A percentile compares a stretch with the other conserved stretches of the same genome.
These are phyloP conservation scores for Stachybotrys chlorohalonatus DNA, from an alignment of 2,329 filamentous ascomycete genomes.

Conservation along the genomic window DNA sequence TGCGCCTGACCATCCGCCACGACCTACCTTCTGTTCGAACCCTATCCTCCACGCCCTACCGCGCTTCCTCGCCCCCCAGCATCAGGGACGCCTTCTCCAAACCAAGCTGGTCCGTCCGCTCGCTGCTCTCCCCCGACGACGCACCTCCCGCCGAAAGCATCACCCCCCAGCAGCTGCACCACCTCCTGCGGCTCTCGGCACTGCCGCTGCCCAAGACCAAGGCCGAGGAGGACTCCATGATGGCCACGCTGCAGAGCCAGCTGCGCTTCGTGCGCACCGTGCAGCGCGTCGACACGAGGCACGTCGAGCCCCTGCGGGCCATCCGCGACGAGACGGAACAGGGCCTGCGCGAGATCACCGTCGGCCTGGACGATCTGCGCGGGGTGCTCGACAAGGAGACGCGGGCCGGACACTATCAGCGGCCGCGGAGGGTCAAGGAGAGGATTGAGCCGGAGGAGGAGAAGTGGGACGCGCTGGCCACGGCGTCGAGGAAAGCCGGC, in stretches of 20 bases:
- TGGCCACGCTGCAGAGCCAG: slow-evolving; percentile 68
- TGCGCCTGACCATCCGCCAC: slow-evolving; percentile 12
- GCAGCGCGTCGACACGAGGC: slow-evolving; percentile 66
- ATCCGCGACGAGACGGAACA: slow-evolving; percentile 73
- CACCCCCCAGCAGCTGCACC: slow-evolving; percentile 60
- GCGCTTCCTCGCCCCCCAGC: slow-evolving; percentile 7
- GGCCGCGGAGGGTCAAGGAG: slow-evolving; percentile 29
- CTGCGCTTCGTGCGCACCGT: slow-evolving; percentile 86
- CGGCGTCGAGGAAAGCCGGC: slow-evolving; percentile 57
- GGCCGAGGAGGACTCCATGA: slow-evolving; percentile 60
- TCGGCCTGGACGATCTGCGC: slow-evolving; percentile 48
- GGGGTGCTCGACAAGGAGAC: slow-evolving; percentile 52
- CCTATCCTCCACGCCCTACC: background rate
- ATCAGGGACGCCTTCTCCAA: slow-evolving; percentile 46
- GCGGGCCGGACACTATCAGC: slow-evolving; percentile 43
- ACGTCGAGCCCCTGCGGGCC: slow-evolving; percentile 63
- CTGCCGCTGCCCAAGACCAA: slow-evolving; percentile 60
- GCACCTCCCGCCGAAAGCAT: slow-evolving; percentile 33
- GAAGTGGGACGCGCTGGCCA: slow-evolving; percentile 62
- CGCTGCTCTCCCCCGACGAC: slow-evolving; percentile 49
- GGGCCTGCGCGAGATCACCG: slow-evolving; percentile 47
- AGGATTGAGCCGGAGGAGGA: slow-evolving; percentile 38
- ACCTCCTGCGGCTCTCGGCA: slow-evolving; percentile 82
- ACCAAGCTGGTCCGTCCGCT: slow-evolving; percentile 77
- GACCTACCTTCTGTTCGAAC: slow-evolving; percentile 5